Evolutionary conservation across 2,329 filamentous ascomycete species (phyloP).

Genomic region (Exserohilum rostratum): DNA sequence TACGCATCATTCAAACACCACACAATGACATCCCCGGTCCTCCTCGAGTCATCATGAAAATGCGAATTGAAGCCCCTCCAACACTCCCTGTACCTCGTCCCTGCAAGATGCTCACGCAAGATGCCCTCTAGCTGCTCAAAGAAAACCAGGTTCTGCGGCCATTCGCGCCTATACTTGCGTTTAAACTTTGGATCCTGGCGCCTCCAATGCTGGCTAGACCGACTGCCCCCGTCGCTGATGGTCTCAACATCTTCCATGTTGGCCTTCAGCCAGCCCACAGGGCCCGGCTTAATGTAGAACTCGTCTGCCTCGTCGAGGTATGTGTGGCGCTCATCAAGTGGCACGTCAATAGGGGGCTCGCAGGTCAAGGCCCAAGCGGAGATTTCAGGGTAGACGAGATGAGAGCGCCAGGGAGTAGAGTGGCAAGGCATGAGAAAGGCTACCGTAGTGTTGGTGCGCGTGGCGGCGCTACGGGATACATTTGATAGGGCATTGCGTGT

Average conservation of each 20-base stretch:
- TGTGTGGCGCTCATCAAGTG: conserved; percentile 63
- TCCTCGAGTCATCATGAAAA: conserved; percentile 67
- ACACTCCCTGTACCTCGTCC: conserved; percentile 62
- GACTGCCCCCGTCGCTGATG: conserved; percentile 24
- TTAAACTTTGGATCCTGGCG: conserved; percentile 30
- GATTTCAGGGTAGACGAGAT: conserved; percentile 76
- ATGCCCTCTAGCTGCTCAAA: conserved; percentile 64
- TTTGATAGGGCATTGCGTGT: conserved; percentile 29
- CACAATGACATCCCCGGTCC: conserved; percentile 67
- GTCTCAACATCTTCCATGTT: conserved; percentile 49
- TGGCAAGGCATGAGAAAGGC: conserved; percentile 96
- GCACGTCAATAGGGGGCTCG: conserved; percentile 80
- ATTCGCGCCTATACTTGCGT: conserved; percentile 31
- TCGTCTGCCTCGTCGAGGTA: conserved; percentile 91
- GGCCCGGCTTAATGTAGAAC: conserved; percentile 74
- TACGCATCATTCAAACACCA: conserved; percentile 54
- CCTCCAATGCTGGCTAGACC: conserved; percentile 33
- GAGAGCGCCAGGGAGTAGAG: conserved; percentile 91
- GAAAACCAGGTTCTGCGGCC: conserved; percentile 58
- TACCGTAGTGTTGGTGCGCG: conserved; percentile 54
- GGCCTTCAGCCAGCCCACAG: conserved; percentile 46
- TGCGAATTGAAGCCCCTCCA: conserved; percentile 66
- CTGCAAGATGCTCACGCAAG: conserved; percentile 52
- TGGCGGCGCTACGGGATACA: conserved; percentile 50
- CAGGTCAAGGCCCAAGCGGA: conserved; percentile 85